Conservation (phyloP, 768 basidiomycete genomes). For the Tylopilus sp. region DNA sequence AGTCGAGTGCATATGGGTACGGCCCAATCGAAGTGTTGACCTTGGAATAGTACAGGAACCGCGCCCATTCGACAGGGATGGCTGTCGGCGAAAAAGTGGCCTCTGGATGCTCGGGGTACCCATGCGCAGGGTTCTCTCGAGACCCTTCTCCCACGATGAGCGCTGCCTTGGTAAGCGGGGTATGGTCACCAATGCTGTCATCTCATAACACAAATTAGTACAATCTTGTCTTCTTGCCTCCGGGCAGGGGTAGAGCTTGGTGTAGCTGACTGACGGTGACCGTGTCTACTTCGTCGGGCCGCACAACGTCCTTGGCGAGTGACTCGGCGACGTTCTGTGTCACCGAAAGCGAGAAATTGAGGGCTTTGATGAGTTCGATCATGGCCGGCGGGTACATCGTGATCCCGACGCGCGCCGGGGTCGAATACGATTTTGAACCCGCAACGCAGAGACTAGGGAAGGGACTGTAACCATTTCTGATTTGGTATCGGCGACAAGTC, state of each 20-base stretch:
- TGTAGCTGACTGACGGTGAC: conserved; percentile 37
- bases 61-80: neutral
- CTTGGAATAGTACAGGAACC: neutral
- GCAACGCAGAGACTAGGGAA: conserved; percentile 50
- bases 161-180: conserved; percentile 39
- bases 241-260: no score
- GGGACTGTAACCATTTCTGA: conserved; percentile 34
- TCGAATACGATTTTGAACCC: conserved; percentile 48
- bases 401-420: conserved; percentile 47
- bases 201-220: no score
- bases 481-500: conserved; percentile 35
- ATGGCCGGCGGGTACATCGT: conserved; percentile 29
- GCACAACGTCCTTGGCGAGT: neutral
- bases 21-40: conserved; percentile 39
- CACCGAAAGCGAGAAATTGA: neutral
- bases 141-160: conserved; percentile 44
- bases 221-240: no score
- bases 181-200: conserved; percentile 40
- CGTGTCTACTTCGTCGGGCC: neutral
- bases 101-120: neutral
- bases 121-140: neutral
- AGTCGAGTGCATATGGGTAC: conserved; percentile 49
- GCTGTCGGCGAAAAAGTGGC: neutral
- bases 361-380: conserved; percentile 17
- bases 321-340: neutral